These are phyloP conservation scores for Cylindricascospora bacillispora DNA, from an alignment of 1,139 yeast genomes.

Conservation along the genomic window DNA sequence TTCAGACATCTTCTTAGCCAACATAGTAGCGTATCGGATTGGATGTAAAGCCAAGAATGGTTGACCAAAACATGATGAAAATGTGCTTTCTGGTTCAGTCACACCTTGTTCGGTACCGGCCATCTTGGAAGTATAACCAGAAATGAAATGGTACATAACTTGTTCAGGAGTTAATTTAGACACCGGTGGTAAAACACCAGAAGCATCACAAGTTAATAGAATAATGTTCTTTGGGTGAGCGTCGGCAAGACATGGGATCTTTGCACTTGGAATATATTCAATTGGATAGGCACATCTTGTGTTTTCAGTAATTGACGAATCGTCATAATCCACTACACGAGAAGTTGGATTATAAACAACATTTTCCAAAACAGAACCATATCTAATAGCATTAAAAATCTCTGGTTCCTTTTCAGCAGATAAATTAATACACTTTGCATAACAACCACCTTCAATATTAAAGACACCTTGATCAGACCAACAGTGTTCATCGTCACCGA, in stretches of 20 bases:
- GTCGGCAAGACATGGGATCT: slow-evolving; percentile 86
- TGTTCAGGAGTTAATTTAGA: slow-evolving; percentile 88
- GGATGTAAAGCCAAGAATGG: slow-evolving; percentile 98
- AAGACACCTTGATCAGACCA: slow-evolving; percentile 98
- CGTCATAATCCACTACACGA: slow-evolving; percentile 77
- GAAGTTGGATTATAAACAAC: slow-evolving; percentile 72
- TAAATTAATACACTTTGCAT: slow-evolving; percentile 92
- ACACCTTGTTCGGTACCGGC: slow-evolving; percentile 99
- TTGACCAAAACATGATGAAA: slow-evolving; percentile 98
- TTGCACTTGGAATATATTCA: slow-evolving; percentile 91
- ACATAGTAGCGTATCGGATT: slow-evolving; percentile 94
- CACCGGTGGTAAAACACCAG: slow-evolving; percentile 96
- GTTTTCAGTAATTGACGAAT: slow-evolving; percentile 81
- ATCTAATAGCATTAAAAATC: slow-evolving; percentile 86
- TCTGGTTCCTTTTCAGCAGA: slow-evolving; percentile 94
- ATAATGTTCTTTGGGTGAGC: slow-evolving; percentile 87
- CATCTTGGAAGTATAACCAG: slow-evolving; percentile 98
- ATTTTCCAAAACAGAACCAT: slow-evolving; percentile 90
- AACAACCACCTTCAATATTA: slow-evolving; percentile 99
- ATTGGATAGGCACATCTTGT: slow-evolving; percentile 99
- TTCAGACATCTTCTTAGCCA: slow-evolving; percentile 81
- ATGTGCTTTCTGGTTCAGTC: slow-evolving; percentile 96
- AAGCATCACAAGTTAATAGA: slow-evolving; percentile 92
- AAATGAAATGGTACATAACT: slow-evolving; percentile 97
- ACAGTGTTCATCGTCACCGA: slow-evolving; percentile 99